A percentile compares a stretch with the other conserved stretches of the same genome.
These are phyloP conservation scores for Triticum timopheevii DNA, from an alignment of 176 grass and related monocot species.

Conservation along the genomic window DNA sequence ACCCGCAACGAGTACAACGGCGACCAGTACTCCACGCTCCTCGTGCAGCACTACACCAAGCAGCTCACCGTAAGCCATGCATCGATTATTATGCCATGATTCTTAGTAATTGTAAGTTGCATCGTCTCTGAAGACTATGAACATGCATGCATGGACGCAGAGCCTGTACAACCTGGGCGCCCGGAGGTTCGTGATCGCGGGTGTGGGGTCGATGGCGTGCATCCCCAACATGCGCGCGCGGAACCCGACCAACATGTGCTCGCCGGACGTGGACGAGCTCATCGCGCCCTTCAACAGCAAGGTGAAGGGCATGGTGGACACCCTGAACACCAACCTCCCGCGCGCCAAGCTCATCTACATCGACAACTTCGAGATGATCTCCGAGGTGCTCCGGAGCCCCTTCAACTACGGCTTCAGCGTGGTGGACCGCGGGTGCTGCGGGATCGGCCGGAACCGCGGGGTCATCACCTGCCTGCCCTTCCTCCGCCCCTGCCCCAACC, in stretches of 20 bases:
- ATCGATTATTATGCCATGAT: no score
- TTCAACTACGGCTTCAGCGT: slow-evolving; percentile 74
- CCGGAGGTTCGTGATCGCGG: slow-evolving; percentile 65
- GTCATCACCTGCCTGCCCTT: slow-evolving; percentile 91
- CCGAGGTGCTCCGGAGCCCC: slow-evolving; percentile 61
- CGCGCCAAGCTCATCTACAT: slow-evolving; percentile 79
- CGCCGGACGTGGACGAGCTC: slow-evolving; percentile 76
- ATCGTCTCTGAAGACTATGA: not conserved
- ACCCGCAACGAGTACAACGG: slow-evolving; percentile 77
- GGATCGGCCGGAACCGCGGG: slow-evolving; percentile 73
- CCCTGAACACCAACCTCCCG: slow-evolving; percentile 61
- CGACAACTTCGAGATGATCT: slow-evolving; percentile 79
- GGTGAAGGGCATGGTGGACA: slow-evolving; percentile 68
- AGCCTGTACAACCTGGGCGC: slow-evolving; percentile 81
- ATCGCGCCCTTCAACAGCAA: slow-evolving; percentile 80
- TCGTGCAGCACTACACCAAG: slow-evolving; percentile 72
- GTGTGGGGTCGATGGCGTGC: slow-evolving; percentile 84
- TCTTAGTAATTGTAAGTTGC: no score
- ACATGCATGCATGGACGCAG: slow-evolving; percentile 12
- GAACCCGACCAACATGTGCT: slow-evolving; percentile 55
- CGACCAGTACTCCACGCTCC: slow-evolving; percentile 75
- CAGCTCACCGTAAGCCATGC: slow-evolving; percentile 53
- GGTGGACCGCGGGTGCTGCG: slow-evolving; percentile 80
- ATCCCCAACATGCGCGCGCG: slow-evolving; percentile 86
- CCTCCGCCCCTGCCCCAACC: slow-evolving; percentile 66